Conservation (phyloP, 2,329 filamentous ascomycete genomes). For the Westerdykella sp. region DNA sequence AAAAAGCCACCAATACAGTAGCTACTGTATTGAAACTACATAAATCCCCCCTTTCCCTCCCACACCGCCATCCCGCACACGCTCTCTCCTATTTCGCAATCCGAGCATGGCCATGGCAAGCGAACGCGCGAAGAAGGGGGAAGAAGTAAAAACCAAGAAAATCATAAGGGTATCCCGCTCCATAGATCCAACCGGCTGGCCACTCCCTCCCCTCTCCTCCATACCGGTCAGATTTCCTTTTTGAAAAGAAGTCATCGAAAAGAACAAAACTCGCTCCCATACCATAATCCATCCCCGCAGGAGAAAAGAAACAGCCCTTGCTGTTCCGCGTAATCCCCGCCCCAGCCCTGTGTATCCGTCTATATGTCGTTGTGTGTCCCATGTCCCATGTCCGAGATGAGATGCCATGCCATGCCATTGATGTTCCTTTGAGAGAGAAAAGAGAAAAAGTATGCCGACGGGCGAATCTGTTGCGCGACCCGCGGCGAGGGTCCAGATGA, state of each 20-base stretch:
- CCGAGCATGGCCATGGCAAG: too few species aligned
- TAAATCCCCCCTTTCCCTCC: too few species aligned
- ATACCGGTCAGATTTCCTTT: background rate
- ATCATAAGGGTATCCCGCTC: constrained; percentile 3
- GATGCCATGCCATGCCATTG: too few species aligned
- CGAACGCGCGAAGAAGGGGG: too few species aligned
- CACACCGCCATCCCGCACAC: too few species aligned
- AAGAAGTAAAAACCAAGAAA: too few species aligned
- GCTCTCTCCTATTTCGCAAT: too few species aligned
- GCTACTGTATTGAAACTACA: constrained; percentile 18
- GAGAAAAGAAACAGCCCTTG: background rate
- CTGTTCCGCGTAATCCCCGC: background rate
- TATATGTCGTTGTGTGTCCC: too few species aligned
- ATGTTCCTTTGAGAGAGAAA: background rate
- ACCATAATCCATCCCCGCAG: background rate
- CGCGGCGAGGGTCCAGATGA: too few species aligned
- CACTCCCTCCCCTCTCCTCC: background rate
- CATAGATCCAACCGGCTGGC: background rate
- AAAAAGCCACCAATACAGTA: constrained; percentile 6
- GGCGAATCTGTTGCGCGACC: background rate
- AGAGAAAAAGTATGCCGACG: background rate
- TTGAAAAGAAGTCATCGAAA: background rate
- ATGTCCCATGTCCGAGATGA: too few species aligned
- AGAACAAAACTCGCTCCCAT: background rate
- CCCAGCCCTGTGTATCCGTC: too few species aligned